Conservation (phyloP, 257 asterid genomes). For the Pogostemon cablin region DNA sequence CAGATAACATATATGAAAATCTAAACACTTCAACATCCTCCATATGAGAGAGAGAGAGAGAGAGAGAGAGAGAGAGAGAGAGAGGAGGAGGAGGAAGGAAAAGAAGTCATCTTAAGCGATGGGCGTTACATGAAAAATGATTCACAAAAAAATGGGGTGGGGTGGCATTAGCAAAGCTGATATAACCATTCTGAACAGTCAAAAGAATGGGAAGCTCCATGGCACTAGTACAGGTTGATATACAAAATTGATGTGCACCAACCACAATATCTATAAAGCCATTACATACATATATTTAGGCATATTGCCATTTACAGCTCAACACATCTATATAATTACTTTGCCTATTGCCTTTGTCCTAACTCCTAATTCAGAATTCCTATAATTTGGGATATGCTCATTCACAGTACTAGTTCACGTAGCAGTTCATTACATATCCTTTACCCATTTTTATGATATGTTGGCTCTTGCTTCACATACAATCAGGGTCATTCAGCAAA, state of each 20-base stretch:
- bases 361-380: background rate
- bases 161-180: slow-evolving; percentile 4
- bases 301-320: slow-evolving; percentile 8
- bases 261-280: background rate
- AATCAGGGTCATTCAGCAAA: slow-evolving; percentile 17
- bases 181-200: background rate
- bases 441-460: background rate
- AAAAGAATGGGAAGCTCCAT: background rate
- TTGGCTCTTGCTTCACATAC: background rate
- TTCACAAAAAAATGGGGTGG: background rate
- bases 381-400: background rate
- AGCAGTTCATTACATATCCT: background rate
- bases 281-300: background rate
- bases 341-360: slow-evolving; percentile 3
- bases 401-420: slow-evolving; percentile 14
- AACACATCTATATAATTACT: slow-evolving; percentile 16
- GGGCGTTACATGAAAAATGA: background rate
- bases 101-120: background rate
- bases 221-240: slow-evolving; percentile 10
- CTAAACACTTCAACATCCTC: background rate
- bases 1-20: background rate
- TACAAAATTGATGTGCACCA: slow-evolving; percentile 5
- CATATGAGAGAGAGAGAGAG: slow-evolving; percentile 4
- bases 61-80: slow-evolving; percentile 12
- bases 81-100: background rate